A percentile compares a stretch with the other conserved stretches of the same genome.
These are phyloP conservation scores for Naganishia vishniacii DNA, from an alignment of 768 basidiomycete species.

Conservation along the genomic window DNA sequence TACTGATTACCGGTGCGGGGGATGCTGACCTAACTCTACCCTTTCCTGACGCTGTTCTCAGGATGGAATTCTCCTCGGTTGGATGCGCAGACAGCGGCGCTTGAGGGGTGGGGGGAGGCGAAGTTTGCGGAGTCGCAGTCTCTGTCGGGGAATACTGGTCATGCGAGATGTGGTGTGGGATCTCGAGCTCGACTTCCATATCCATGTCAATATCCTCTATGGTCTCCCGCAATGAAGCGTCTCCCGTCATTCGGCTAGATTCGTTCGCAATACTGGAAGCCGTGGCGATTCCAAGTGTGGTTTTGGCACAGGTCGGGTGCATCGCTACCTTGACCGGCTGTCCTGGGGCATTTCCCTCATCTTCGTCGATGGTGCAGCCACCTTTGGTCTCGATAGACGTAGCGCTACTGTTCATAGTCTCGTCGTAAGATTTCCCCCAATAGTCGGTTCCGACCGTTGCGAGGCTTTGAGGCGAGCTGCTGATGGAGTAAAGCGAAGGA, in stretches of 20 bases:
- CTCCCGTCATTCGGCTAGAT: not conserved
- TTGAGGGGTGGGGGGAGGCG: slow-evolving; percentile 22
- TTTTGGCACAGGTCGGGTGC: slow-evolving; percentile 26
- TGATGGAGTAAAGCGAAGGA: slow-evolving; percentile 14
- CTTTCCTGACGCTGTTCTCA: slow-evolving; percentile 17
- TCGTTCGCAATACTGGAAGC: not conserved
- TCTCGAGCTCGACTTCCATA: slow-evolving; percentile 4
- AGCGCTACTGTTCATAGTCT: not conserved
- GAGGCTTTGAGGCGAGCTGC: slow-evolving; percentile 17
- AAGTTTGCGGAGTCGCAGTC: not conserved
- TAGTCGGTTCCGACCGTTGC: slow-evolving; percentile 5
- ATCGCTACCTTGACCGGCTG: slow-evolving; percentile 20
- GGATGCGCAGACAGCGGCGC: slow-evolving; percentile 26
- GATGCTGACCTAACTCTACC: slow-evolving; percentile 20
- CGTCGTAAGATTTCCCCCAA: not conserved
- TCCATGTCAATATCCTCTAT: slow-evolving; percentile 2
- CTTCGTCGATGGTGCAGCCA: not conserved
- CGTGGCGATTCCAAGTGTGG: not conserved
- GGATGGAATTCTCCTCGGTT: slow-evolving; percentile 17
- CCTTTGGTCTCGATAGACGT: not conserved
- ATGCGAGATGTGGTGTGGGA: not conserved
- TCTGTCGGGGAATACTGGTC: not conserved
- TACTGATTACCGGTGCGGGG: slow-evolving; percentile 4
- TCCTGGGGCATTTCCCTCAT: slow-evolving; percentile 16
- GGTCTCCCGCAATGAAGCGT: not conserved